A percentile compares a stretch with the other conserved stretches of the same genome.
phyloP scores from a whole-genome alignment of 371 early-diverging fungal genomes.

The Mortierella sp. region DNA sequence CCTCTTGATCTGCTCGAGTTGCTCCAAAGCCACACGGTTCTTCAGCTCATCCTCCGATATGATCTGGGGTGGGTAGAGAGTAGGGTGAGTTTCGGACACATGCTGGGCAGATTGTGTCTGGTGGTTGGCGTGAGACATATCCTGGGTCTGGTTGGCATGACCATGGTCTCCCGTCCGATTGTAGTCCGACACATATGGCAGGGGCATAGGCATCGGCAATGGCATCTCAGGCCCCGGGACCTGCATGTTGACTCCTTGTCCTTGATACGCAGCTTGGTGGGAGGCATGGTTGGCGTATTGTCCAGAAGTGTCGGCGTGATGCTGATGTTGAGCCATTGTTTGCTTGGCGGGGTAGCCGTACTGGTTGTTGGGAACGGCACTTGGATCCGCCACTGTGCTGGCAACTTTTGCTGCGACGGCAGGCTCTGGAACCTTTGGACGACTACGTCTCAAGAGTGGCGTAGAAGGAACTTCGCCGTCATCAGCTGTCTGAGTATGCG shows the following conservation, averaged over 20 bases:
- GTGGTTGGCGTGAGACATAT: slow-evolving; percentile 18
- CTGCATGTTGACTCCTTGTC: neutral
- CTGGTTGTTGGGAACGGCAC: neutral
- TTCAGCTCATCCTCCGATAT: slow-evolving; percentile 39
- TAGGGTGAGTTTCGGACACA: neutral
- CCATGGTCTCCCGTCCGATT: slow-evolving; percentile 8
- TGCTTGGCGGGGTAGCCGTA: neutral
- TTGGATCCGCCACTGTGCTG: neutral
- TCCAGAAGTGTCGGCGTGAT: slow-evolving; percentile 9
- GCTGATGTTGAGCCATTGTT: neutral
- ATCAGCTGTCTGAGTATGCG: neutral
- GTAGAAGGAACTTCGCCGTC: slow-evolving; percentile 32
- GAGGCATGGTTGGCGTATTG: slow-evolving; percentile 12
- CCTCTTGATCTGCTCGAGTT: slow-evolving; percentile 37
- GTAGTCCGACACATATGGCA: slow-evolving; percentile 25
- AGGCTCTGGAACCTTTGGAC: slow-evolving; percentile 9
- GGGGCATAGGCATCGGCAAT: slow-evolving; percentile 35
- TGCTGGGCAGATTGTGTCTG: slow-evolving; percentile 4
- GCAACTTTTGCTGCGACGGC: neutral
- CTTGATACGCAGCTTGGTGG: slow-evolving; percentile 14
- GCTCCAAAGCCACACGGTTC: slow-evolving; percentile 26
- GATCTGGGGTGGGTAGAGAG: slow-evolving; percentile 49
- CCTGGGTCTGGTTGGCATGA: slow-evolving; percentile 21
- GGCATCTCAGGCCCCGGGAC: neutral
- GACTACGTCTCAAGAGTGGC: slow-evolving; percentile 31